Conservation (phyloP, 1,284 basidiomycete genomes). For the Meripilus lineatus region DNA sequence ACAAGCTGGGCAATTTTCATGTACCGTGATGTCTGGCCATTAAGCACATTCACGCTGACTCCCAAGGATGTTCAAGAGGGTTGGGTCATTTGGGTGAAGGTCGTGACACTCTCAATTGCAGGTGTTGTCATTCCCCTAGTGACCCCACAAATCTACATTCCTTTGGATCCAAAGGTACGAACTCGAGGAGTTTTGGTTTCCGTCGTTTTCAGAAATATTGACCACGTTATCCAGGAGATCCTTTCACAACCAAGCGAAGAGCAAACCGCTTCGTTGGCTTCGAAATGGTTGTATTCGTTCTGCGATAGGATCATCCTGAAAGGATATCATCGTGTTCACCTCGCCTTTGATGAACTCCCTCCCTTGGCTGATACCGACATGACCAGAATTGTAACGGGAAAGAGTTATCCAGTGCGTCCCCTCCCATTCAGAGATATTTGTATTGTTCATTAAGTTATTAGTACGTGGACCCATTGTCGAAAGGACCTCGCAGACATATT, state of each 20-base stretch:
- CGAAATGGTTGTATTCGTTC: conserved; percentile 53
- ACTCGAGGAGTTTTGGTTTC: neutral
- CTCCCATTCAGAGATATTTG: neutral
- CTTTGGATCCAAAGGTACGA: conserved; percentile 33
- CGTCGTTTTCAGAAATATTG: neutral
- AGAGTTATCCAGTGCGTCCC: conserved; percentile 26
- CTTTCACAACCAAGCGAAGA: conserved; percentile 50
- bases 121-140: conserved; percentile 41
- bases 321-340: conserved; percentile 20
- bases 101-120: conserved; percentile 35
- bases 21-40: conserved; percentile 48
- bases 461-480: conserved; percentile 24
- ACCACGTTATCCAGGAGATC: conserved; percentile 29
- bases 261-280: conserved; percentile 59
- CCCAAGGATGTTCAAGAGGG: conserved; percentile 38
- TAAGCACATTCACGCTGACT: conserved; percentile 35
- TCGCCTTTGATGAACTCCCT: conserved; percentile 29
- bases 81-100: conserved; percentile 30
- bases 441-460: conserved; percentile 9
- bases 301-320: conserved; percentile 32
- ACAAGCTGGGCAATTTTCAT: conserved; percentile 38
- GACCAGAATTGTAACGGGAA: conserved; percentile 33
- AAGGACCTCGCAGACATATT: conserved; percentile 11
- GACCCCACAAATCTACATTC: conserved; percentile 38
- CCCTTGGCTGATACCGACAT: conserved; percentile 43